phyloP scores from a whole-genome alignment of 805 yeast species.

The Nematodospora valgi region DNA sequence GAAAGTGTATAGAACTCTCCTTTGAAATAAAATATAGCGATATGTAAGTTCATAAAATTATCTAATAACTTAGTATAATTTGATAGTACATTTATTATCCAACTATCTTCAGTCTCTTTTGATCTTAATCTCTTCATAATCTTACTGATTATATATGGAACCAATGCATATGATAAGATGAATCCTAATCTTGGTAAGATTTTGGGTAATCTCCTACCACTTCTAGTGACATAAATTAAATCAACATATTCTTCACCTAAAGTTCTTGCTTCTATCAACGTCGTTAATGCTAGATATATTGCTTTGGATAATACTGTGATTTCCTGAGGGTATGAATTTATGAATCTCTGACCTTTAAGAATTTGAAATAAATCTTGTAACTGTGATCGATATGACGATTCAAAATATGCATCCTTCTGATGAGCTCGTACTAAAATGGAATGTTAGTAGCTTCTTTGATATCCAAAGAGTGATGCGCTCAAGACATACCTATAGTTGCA shows the following conservation, averaged over 20 bases:
- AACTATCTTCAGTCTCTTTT: constrained; percentile 11
- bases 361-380: constrained; percentile 54
- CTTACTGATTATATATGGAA: constrained; percentile 53
- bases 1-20: constrained; percentile 80
- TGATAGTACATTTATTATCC: constrained; percentile 21
- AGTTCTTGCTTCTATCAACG: constrained; percentile 72
- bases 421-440: constrained; percentile 64
- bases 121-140: constrained; percentile 21
- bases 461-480: neutral
- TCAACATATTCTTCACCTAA: constrained; percentile 95
- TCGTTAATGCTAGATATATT: constrained; percentile 70
- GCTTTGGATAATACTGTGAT: constrained; percentile 56
- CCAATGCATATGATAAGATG: constrained; percentile 53
- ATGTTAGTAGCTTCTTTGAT: constrained; percentile 20
- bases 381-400: constrained; percentile 49
- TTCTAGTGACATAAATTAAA: constrained; percentile 56
- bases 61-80: constrained; percentile 50
- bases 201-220: constrained; percentile 50
- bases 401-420: constrained; percentile 82
- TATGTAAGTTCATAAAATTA: constrained; percentile 60
- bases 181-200: constrained; percentile 50
- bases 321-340: constrained; percentile 61
- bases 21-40: constrained; percentile 76
- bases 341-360: constrained; percentile 60
- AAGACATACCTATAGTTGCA: constrained; percentile 69